A percentile compares a stretch with the other conserved stretches of the same genome.
Evolutionary conservation across 148 eudicot species (phyloP).

Genomic region (Fagopyrum tataricum): DNA sequence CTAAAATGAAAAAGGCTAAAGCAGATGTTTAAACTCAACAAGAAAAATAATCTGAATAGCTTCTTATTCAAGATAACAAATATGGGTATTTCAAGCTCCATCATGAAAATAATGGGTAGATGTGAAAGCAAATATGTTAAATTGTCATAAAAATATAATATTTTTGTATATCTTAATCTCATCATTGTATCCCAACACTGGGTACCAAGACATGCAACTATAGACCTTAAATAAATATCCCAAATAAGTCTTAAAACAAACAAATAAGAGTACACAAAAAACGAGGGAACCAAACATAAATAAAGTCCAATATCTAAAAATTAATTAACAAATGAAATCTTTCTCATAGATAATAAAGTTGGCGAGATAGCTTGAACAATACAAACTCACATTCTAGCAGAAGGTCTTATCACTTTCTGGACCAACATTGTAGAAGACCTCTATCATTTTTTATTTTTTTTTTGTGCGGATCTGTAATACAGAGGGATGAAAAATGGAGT

Average conservation of each 20-base stretch:
- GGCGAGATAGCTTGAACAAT: conserved; percentile 11
- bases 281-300: background rate
- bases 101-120: background rate
- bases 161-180: background rate
- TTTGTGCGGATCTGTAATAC: too few species aligned
- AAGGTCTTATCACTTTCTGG: conserved; percentile 97
- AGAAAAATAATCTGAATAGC: background rate
- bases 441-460: too few species aligned
- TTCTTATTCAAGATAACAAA: background rate
- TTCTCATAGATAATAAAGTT: background rate
- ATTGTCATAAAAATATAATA: background rate
- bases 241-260: background rate
- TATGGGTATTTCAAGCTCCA: background rate
- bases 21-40: background rate
- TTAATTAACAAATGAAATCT: background rate
- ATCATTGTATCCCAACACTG: background rate
- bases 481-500: too few species aligned
- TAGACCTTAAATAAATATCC: background rate
- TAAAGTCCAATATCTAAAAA: background rate
- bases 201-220: background rate
- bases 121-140: background rate
- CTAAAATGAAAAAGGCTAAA: background rate
- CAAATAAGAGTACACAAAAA: background rate
- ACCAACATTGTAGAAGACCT: too few species aligned
- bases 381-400: conserved; percentile 93